These are phyloP conservation scores for Cyclanthera cordifolia DNA, from an alignment of 306 rosid species.

Conservation along the genomic window DNA sequence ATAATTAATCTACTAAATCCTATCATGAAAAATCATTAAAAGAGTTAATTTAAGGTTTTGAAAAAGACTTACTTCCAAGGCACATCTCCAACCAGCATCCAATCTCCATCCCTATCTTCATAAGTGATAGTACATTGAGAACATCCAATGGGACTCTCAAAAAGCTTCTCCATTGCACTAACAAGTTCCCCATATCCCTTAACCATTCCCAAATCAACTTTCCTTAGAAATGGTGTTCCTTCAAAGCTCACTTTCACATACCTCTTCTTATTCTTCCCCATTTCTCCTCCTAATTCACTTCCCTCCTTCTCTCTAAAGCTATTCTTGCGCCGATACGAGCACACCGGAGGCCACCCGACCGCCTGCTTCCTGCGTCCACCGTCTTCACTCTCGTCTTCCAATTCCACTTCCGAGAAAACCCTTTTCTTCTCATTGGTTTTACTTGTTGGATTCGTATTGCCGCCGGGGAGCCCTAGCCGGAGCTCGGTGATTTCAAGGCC, in stretches of 20 bases:
- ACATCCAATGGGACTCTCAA: constrained; percentile 54
- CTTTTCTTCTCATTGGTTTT: constrained; percentile 55
- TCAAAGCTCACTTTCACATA: constrained; percentile 91
- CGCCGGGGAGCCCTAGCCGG: constrained; percentile 54
- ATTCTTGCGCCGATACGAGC: constrained; percentile 60
- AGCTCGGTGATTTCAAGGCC: constrained; percentile 84
- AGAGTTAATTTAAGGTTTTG: background rate
- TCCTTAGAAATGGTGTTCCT: constrained; percentile 79
- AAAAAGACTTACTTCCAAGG: constrained; percentile 75
- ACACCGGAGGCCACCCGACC: constrained; percentile 97
- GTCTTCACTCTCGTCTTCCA: background rate
- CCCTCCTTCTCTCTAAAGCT: constrained; percentile 24
- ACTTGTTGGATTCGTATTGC: background rate
- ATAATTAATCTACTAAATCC: background rate
- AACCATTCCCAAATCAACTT: constrained; percentile 48
- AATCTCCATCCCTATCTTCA: constrained; percentile 91
- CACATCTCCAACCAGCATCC: constrained; percentile 95
- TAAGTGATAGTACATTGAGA: constrained; percentile 61
- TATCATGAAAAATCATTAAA: background rate
- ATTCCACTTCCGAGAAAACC: constrained; percentile 46
- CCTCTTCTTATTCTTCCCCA: constrained; percentile 35
- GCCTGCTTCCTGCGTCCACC: constrained; percentile 27
- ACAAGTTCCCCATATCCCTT: constrained; percentile 49
- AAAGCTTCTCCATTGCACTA: constrained; percentile 64
- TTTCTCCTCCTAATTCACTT: background rate